Percentiles rank a stretch among this genome's conserved stretches.
Evolutionary conservation across 73 alveolate genomes (phyloP).

Genomic region (Paramecium pentaurelia): DNA sequence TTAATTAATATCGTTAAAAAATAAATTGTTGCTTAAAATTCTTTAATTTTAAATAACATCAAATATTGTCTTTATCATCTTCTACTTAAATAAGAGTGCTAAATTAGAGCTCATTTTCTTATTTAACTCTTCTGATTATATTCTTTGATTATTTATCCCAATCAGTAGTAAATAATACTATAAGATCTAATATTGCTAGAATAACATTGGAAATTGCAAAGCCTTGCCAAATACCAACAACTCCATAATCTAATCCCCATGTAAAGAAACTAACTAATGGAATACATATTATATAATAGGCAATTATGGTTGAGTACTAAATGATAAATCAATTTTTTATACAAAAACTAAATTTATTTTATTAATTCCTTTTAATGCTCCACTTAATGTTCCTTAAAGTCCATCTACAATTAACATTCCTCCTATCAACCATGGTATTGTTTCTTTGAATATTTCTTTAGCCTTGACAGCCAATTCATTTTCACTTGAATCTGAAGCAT

Average conservation of each 20-base stretch:
- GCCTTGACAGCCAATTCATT: background rate
- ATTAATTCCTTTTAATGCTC: constrained; percentile 29
- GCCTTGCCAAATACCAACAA: constrained; percentile 11
- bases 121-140: background rate
- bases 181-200: background rate
- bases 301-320: constrained; percentile 11
- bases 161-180: constrained; percentile 9
- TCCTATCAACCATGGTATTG: background rate
- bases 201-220: background rate
- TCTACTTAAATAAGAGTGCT: background rate
- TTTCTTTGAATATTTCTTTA: background rate
- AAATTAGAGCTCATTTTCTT: background rate
- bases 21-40: background rate
- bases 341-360: background rate
- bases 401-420: background rate
- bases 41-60: background rate
- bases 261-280: background rate
- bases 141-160: background rate
- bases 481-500: background rate
- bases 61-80: background rate
- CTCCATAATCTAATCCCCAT: constrained; percentile 37
- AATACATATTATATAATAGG: background rate
- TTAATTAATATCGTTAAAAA: background rate
- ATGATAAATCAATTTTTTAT: background rate
- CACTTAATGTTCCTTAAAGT: constrained; percentile 4